A percentile compares a stretch with the other conserved stretches of the same genome.
Conservation (phyloP, 2,329 filamentous ascomycete genomes). For the Alternaria longipes region DNA sequence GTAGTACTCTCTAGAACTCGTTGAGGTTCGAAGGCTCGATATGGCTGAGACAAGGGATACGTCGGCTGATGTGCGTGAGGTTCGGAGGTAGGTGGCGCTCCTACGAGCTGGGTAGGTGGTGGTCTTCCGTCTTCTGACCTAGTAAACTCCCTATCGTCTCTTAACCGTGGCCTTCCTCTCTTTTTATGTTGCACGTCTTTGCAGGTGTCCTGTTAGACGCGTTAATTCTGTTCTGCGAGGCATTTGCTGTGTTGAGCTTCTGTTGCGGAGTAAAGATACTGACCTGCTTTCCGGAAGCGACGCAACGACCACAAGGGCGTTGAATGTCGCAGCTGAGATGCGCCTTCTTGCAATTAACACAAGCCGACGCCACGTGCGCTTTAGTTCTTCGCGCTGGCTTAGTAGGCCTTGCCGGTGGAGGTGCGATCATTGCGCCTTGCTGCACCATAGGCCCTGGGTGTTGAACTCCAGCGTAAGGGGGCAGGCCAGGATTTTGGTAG, state of each 20-base stretch:
- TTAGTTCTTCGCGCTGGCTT: conserved; percentile 64
- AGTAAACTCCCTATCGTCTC: conserved; percentile 62
- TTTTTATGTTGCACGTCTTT: conserved; percentile 89
- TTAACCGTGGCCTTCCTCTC: conserved; percentile 77
- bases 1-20: conserved; percentile 29
- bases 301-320: conserved; percentile 79
- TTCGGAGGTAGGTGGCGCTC: conserved; percentile 34
- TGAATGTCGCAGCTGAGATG: conserved; percentile 75
- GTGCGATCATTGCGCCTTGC: conserved; percentile 44
- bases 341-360: conserved; percentile 84
- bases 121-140: conserved; percentile 43
- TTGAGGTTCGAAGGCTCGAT: conserved; percentile 36
- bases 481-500: conserved; percentile 36
- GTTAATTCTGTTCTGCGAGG: conserved; percentile 7
- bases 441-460: conserved; percentile 44
- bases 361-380: conserved; percentile 84
- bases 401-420: conserved; percentile 39
- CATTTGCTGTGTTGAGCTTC: not conserved
- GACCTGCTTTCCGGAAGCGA: conserved; percentile 76
- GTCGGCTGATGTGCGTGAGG: conserved; percentile 31
- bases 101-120: conserved; percentile 36
- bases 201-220: conserved; percentile 70
- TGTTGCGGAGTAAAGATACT: conserved; percentile 30
- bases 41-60: conserved; percentile 31
- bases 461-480: conserved; percentile 39